Evolutionary conservation across 352 stramenopile genomes (phyloP), one percentile per base, ranked within the genome.

Genomic region (Globisporangium spiculum): DNA sequence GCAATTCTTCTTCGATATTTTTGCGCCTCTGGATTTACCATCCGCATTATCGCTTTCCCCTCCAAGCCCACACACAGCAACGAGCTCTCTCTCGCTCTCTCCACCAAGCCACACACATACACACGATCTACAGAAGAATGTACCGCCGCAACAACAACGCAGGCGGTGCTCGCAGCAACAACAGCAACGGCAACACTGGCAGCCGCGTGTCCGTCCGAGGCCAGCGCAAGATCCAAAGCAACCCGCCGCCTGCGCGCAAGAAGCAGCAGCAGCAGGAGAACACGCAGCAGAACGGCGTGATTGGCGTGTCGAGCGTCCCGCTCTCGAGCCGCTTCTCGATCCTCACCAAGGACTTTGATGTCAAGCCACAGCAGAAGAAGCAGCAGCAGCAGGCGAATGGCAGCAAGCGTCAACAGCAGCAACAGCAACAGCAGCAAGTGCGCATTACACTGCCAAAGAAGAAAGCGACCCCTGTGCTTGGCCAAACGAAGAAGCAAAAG

Each of bases 251-350:
- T 27, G 34, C 61, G 48, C 26, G 71, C 65, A 77, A 77, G 63
- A 65, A 75, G 63, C 73, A 72, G 22, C 73, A 72, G n/a, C 62
- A 60, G 22, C 62, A 60, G 44, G 60, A 72, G 41, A 71, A 63
- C 38, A 52, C 60, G 52, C 41, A 32, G 44, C 53, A 60, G 67
- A 67, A 68, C 44, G 60, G 22, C 48, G 71, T 86, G 20, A 89
- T 96, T 27, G 88, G 88, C 30, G 81, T 92, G 41, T 92, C 86
- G 50, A 68, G 66, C 54, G 74, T 90, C 62, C 74, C 87, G 66
- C 74, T 96, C 60, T 93, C 88, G 54, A 89, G 81, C 66, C 88
- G 86, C 65, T 96, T 94, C 74, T 84, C 79, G 53, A 63, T 76
- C 30, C 70, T 96, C 68, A 79, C 88, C 41, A 82, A 88, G 36